Conservation (phyloP, 495 filamentous ascomycete species). For the Letharia lupina region DNA sequence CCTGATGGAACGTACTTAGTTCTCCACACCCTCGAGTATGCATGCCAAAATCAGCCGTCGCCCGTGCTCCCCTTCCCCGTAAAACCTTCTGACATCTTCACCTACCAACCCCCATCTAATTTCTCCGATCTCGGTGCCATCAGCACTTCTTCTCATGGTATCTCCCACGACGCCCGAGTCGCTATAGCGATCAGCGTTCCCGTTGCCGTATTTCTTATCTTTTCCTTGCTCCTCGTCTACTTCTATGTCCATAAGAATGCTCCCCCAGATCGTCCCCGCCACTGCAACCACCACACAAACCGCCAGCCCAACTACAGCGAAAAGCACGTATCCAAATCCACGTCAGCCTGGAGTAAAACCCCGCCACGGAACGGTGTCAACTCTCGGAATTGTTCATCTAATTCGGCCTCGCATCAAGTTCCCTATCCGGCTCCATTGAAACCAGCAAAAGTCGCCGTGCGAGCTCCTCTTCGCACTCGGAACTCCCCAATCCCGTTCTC, state of each 20-base stretch:
- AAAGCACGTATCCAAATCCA: slow-evolving; percentile 19
- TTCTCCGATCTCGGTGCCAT: slow-evolving; percentile 28
- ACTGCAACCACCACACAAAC: slow-evolving; percentile 9
- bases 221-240: slow-evolving; percentile 23
- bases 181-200: slow-evolving; percentile 42
- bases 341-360: slow-evolving; percentile 7
- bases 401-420: slow-evolving; percentile 5
- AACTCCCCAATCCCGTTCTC: slow-evolving; percentile 18
- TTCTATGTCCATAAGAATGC: slow-evolving; percentile 18
- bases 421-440: slow-evolving; percentile 9
- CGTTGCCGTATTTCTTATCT: slow-evolving; percentile 36
- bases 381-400: slow-evolving; percentile 5
- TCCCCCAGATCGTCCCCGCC: background rate
- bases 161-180: slow-evolving; percentile 29
- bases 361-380: slow-evolving; percentile 1
- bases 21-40: slow-evolving; percentile 42
- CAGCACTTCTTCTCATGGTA: slow-evolving; percentile 18
- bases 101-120: slow-evolving; percentile 34
- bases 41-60: slow-evolving; percentile 39
- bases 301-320: slow-evolving; percentile 6
- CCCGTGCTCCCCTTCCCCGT: slow-evolving; percentile 35
- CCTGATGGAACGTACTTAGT: slow-evolving; percentile 28
- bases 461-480: slow-evolving; percentile 18
- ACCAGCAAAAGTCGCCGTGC: slow-evolving; percentile 17
- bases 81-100: slow-evolving; percentile 39